Conservation (phyloP, 2,329 filamentous ascomycete genomes). For the Harringtonia lauricola region DNA sequence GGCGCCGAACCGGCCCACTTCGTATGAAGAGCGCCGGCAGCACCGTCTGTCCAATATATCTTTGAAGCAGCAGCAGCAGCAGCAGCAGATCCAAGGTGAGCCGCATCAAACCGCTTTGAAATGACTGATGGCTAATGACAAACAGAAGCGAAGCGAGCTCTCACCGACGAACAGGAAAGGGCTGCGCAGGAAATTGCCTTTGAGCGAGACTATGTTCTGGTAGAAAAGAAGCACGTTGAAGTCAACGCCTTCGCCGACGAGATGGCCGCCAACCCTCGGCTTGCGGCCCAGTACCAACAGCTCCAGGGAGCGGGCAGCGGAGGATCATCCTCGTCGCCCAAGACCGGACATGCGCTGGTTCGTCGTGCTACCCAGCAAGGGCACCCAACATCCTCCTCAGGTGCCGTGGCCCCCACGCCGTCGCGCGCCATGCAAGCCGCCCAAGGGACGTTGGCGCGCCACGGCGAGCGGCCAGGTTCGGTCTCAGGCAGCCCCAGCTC, state of each 20-base stretch:
- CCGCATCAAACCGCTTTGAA: too few relatives aligned
- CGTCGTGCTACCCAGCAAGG: slow-evolving; percentile 74
- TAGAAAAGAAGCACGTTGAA: slow-evolving; percentile 90
- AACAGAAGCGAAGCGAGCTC: not conserved
- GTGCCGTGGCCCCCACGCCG: slow-evolving; percentile 53
- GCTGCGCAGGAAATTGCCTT: slow-evolving; percentile 81
- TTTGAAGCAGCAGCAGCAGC: slow-evolving; percentile 15
- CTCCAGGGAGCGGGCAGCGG: slow-evolving; percentile 17
- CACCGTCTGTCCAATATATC: slow-evolving; percentile 30
- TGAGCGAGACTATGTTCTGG: slow-evolving; percentile 88
- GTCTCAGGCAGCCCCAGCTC: slow-evolving; percentile 61
- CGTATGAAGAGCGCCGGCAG: slow-evolving; percentile 23
- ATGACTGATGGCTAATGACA: too few relatives aligned
- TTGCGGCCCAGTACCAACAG: slow-evolving; percentile 35
- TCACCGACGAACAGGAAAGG: slow-evolving; percentile 46
- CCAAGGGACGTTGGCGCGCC: slow-evolving; percentile 45
- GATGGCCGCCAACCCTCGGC: slow-evolving; percentile 69
- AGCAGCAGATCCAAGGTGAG: slow-evolving; percentile 1
- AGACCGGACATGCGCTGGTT: slow-evolving; percentile 50
- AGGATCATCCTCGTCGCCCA: slow-evolving; percentile 32
- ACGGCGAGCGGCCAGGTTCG: slow-evolving; percentile 57
- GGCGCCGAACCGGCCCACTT: slow-evolving; percentile 30
- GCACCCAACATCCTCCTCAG: slow-evolving; percentile 54
- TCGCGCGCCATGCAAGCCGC: slow-evolving; percentile 68
- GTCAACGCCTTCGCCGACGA: slow-evolving; percentile 97